Base-by-base conservation (phyloP, 2,329 filamentous ascomycete genomes). In the Lachnellula cervina region DNA sequence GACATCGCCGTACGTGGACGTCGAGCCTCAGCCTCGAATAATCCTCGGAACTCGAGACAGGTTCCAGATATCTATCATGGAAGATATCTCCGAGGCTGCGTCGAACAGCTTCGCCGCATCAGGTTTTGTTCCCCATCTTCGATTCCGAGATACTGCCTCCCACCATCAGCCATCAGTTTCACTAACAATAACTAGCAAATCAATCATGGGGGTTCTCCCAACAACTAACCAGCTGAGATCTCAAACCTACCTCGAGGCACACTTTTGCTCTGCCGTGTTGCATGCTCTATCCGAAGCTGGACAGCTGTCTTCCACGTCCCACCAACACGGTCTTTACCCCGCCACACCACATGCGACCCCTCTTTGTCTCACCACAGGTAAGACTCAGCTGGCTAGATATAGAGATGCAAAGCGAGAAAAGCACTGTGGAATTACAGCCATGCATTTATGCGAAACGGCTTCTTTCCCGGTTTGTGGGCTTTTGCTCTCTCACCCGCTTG, bases 381-480 rank as follows among this genome's bases (percentile, higher is more conserved):
- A 44, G 19, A 7, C 16, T 11, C 42, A 16, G 21, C 17, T 44
- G 42, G 13, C 21, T 44, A 19, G 42, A 44, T 16, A 44, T 44
- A 5, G 42, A 23, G 17, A 44, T 4, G 13, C 5, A 19, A 13
- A 44, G 17, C 28, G 28, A 32, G 28, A n/a, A 42, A 16, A 16
- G 16, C 38, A 17, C 16, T 11, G 28, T 32, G 28, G 8, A 11
- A 32, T 2, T 32, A 9, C 7, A 46, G 21, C 44, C 17, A 11
- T 25, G 37, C n/a, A 11, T 50, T 44, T 44, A 54, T 54, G 52
- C 47, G 52, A 54, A 54, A 46, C 47, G 13, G 42, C 28, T 38
- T 16, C 16, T 11, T 16, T 34, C 32, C 48, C 45, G 7, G 34
- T 48, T 47, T 25, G 32, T 23, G 42, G 28, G 9, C 9, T n/a